Conservation (phyloP, 2,329 filamentous ascomycete genomes). For the Bipolaris victoriae region DNA sequence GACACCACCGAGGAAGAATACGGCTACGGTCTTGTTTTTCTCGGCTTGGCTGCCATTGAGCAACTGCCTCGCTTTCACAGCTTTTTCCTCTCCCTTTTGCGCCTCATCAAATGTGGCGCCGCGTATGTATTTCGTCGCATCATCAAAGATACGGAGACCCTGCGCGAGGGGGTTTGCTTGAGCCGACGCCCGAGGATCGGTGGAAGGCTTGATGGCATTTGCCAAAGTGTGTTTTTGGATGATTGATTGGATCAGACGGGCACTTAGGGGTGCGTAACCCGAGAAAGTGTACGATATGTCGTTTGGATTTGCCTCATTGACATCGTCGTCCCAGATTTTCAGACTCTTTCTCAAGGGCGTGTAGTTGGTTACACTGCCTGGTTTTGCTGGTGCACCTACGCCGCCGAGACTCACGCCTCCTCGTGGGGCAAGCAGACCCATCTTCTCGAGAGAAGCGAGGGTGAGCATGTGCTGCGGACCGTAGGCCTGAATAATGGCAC, state of each 20-base stretch:
- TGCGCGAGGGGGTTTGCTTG: slow-evolving; percentile 67
- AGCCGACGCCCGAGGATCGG: slow-evolving; percentile 41
- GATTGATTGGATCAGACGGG: slow-evolving; percentile 89
- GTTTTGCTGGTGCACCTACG: slow-evolving; percentile 37
- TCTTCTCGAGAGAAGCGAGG: slow-evolving; percentile 83
- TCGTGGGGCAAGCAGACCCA: slow-evolving; percentile 78
- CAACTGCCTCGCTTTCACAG: slow-evolving; percentile 82
- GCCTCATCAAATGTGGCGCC: slow-evolving; percentile 90
- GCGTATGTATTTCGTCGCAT: slow-evolving; percentile 83
- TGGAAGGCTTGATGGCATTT: slow-evolving; percentile 61
- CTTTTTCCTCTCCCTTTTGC: slow-evolving; percentile 92
- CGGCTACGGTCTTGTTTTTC: slow-evolving; percentile 78
- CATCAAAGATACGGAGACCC: slow-evolving; percentile 93
- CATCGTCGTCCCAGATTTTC: slow-evolving; percentile 90
- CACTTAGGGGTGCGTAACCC: slow-evolving; percentile 90
- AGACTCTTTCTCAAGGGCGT: slow-evolving; percentile 84
- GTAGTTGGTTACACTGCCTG: slow-evolving; percentile 75
- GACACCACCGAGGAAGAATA: slow-evolving; percentile 98
- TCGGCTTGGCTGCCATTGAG: slow-evolving; percentile 68
- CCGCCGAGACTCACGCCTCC: slow-evolving; percentile 56
- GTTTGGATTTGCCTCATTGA: slow-evolving; percentile 91
- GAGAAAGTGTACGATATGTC: slow-evolving; percentile 98
- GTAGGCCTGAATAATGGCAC: slow-evolving; percentile 87
- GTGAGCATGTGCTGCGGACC: slow-evolving; percentile 95
- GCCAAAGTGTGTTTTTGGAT: slow-evolving; percentile 85